These are phyloP conservation scores for Entoloma clypeatum DNA, from an alignment of 1,284 basidiomycete genomes.

Conservation along the genomic window DNA sequence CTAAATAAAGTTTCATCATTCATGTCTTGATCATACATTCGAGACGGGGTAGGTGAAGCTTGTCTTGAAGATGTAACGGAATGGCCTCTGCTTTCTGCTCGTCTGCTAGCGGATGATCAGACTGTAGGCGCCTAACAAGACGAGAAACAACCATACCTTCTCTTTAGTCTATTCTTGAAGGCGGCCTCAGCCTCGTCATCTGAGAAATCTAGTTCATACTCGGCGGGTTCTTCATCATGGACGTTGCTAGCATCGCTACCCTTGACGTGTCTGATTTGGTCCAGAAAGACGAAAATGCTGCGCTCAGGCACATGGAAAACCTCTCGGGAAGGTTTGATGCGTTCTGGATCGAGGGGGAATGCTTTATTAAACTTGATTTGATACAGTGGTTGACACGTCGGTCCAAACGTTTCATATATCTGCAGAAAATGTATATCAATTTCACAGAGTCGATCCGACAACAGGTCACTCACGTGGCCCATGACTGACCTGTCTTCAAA, in stretches of 20 bases:
- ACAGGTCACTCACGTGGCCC: slow-evolving; percentile 62
- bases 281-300: slow-evolving; percentile 77
- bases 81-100: slow-evolving; percentile 45
- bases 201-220: slow-evolving; percentile 84
- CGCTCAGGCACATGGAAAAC: slow-evolving; percentile 77
- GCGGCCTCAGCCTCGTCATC: slow-evolving; percentile 85
- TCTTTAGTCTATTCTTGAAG: slow-evolving; percentile 53
- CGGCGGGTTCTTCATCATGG: slow-evolving; percentile 84
- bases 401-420: slow-evolving; percentile 90
- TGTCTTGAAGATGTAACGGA: slow-evolving; percentile 53
- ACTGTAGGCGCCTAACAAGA: slow-evolving; percentile 6
- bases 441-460: slow-evolving; percentile 6
- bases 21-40: slow-evolving; percentile 53
- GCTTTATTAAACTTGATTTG: slow-evolving; percentile 67
- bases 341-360: slow-evolving; percentile 54
- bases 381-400: slow-evolving; percentile 81
- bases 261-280: slow-evolving; percentile 59
- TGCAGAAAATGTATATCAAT: slow-evolving; percentile 31
- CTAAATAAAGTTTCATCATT: slow-evolving; percentile 41
- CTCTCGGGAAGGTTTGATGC: slow-evolving; percentile 48
- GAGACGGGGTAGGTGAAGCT: slow-evolving; percentile 50
- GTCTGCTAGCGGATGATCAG: slow-evolving; percentile 33
- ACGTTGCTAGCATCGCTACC: slow-evolving; percentile 93
- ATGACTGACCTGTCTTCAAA: slow-evolving; percentile 81
- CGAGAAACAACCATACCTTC: slow-evolving; percentile 39